Evolutionary conservation across 2,329 filamentous ascomycete species (phyloP).

Genomic region (Juglanconis juglandina): DNA sequence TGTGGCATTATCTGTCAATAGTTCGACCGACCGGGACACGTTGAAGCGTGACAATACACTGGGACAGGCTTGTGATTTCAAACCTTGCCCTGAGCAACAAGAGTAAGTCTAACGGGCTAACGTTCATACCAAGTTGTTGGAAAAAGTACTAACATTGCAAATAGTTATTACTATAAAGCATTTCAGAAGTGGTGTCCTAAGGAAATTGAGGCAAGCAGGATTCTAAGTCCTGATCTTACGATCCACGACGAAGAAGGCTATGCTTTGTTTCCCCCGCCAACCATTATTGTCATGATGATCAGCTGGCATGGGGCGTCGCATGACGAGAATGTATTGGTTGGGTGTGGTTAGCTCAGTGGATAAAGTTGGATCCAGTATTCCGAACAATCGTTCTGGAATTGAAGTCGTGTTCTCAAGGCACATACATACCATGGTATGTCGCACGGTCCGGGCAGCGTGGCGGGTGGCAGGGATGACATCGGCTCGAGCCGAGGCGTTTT

Average conservation of each 20-base stretch:
- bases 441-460: no score
- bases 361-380: neutral
- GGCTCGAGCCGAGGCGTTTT: no score
- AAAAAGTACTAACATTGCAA: no score
- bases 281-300: neutral
- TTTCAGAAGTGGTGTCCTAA: no score
- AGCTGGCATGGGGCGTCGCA: neutral
- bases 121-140: neutral
- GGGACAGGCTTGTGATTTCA: neutral
- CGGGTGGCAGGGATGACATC: no score
- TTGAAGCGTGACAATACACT: no score
- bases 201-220: neutral
- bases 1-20: neutral
- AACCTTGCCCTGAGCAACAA: neutral
- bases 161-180: no score
- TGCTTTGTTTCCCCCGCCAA: neutral
- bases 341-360: neutral
- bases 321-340: neutral
- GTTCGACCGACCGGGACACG: no score
- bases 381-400: neutral
- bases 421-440: no score
- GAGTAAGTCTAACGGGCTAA: neutral
- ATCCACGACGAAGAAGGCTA: neutral
- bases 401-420: no score
- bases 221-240: neutral